Percentiles rank a stretch among this genome's conserved stretches.
These are phyloP conservation scores for Nemania bipapillata DNA, from an alignment of 2,329 filamentous ascomycete species.

Conservation along the genomic window DNA sequence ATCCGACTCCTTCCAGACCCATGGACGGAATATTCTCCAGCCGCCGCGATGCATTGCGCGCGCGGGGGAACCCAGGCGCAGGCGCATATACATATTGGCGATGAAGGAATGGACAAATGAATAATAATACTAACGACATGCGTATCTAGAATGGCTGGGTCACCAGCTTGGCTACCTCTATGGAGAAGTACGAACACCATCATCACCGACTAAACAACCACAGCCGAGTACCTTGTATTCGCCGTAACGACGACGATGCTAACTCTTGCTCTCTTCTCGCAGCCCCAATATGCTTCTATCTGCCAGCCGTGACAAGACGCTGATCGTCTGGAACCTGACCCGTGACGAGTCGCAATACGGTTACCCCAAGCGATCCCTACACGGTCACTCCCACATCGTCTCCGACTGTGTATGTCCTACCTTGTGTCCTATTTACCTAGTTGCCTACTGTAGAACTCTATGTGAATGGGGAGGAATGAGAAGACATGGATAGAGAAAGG, in stretches of 20 bases:
- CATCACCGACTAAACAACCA: not conserved
- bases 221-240: not conserved
- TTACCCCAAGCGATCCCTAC: conserved; percentile 98
- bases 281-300: conserved; percentile 99
- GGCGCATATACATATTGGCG: not conserved
- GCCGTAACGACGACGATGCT: conserved; percentile 44
- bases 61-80: not conserved
- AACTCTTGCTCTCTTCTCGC: conserved; percentile 42
- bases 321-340: conserved; percentile 99
- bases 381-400: conserved; percentile 99
- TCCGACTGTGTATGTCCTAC: conserved; percentile 87
- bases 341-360: conserved; percentile 98
- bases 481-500: not conserved
- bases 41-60: not conserved
- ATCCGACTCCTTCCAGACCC: not conserved
- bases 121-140: conserved; percentile 19
- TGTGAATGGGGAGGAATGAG: not conserved
- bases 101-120: not conserved
- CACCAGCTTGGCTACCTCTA: conserved; percentile 96
- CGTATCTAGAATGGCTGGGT: conserved; percentile 88
- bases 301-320: conserved; percentile 94
- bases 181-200: conserved; percentile 84
- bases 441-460: not conserved
- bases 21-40: not conserved
- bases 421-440: not conserved